Evolutionary conservation across 257 asterid species (phyloP).

Genomic region (Solanum habrochaites): DNA sequence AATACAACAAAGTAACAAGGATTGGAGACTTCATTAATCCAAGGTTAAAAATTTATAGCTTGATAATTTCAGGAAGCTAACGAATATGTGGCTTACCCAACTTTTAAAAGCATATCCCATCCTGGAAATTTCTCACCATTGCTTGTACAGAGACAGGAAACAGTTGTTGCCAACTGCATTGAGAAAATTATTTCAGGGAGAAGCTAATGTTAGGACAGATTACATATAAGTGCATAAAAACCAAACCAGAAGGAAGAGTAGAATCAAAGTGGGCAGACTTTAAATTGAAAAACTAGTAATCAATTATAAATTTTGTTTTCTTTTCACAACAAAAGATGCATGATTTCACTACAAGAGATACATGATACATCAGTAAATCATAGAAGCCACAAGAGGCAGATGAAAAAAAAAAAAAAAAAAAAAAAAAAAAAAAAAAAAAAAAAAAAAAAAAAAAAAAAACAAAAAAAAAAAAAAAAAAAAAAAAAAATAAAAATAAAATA

Average conservation of each 20-base stretch:
- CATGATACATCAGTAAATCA: background rate
- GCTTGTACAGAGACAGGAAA: slow-evolving; percentile 69
- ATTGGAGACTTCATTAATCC: background rate
- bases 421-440: too few species aligned
- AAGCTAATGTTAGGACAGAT: background rate
- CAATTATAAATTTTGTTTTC: background rate
- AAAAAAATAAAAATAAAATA: too few species aligned
- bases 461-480: too few species aligned
- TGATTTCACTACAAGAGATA: background rate
- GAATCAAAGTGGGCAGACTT: background rate
- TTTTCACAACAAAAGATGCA: background rate
- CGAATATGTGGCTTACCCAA: slow-evolving; percentile 50
- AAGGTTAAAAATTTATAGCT: background rate
- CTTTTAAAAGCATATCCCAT: slow-evolving; percentile 72
- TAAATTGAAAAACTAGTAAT: background rate
- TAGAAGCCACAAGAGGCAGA: background rate
- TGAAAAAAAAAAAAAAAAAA: too few species aligned
- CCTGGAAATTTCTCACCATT: slow-evolving; percentile 78
- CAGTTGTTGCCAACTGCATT: slow-evolving; percentile 58
- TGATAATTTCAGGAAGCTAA: background rate
- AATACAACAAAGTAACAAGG: background rate
- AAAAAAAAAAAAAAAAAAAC: too few species aligned
- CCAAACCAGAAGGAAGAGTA: background rate
- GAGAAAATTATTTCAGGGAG: slow-evolving; percentile 3
- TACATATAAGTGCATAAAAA: background rate